phyloP scores from a whole-genome alignment of 1,139 yeast species.

The Candida smagusa region DNA sequence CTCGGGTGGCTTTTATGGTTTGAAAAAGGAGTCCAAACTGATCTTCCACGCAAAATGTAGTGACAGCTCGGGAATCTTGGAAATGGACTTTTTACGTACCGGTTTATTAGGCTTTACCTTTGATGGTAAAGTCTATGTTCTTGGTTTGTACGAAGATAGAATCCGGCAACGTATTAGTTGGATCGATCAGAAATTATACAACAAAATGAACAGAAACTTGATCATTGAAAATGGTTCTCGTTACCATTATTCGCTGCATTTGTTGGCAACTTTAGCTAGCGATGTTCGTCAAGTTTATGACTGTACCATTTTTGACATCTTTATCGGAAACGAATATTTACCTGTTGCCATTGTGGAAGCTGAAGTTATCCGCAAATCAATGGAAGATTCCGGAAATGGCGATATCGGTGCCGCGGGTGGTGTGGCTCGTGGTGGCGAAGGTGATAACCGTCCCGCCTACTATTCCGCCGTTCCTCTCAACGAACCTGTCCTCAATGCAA shows the following conservation, averaged over 20 bases:
- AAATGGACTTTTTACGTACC: conserved; percentile 81
- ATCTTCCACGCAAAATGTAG: conserved; percentile 81
- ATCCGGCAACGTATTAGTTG: conserved; percentile 72
- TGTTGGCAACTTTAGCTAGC: conserved; percentile 75
- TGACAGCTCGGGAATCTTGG: conserved; percentile 64
- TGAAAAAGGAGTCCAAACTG: conserved; percentile 61
- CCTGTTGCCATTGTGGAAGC: conserved; percentile 90
- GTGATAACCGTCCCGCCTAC: conserved; percentile 13
- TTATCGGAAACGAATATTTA: conserved; percentile 78
- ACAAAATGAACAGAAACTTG: conserved; percentile 29
- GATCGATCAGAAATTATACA: conserved; percentile 49
- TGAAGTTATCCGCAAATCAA: conserved; percentile 52
- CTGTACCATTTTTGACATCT: conserved; percentile 87
- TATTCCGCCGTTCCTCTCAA: conserved; percentile 45
- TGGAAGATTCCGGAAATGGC: conserved; percentile 18
- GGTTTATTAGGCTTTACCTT: conserved; percentile 86
- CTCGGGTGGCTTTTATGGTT: conserved; percentile 85
- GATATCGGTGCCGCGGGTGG: conserved; percentile 17
- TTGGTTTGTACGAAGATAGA: conserved; percentile 90
- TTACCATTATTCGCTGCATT: conserved; percentile 83
- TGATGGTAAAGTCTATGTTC: conserved; percentile 81
- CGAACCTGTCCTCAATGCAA: conserved; percentile 59
- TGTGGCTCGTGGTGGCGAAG: conserved; percentile 10
- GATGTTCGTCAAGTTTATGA: conserved; percentile 83
- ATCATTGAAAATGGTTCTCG: conserved; percentile 41